A percentile compares a stretch with the other conserved stretches of the same genome.
These are phyloP conservation scores for Fusarium aywerte DNA, from an alignment of 2,329 filamentous ascomycete genomes.

Conservation along the genomic window DNA sequence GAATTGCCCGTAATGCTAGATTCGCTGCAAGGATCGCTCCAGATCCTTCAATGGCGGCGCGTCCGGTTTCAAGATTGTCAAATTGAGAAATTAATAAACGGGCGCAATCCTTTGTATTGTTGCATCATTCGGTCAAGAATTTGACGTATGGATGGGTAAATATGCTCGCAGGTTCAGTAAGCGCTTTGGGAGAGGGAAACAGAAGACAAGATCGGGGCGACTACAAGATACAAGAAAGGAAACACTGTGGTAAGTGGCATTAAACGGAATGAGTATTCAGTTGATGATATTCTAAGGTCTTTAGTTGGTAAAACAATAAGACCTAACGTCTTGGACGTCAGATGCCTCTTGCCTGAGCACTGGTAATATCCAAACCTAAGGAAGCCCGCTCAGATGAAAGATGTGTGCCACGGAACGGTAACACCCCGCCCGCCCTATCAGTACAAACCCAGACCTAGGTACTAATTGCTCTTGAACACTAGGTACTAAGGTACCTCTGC, in stretches of 20 bases:
- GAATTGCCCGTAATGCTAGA: constrained; percentile 10
- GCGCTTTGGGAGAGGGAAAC: not conserved
- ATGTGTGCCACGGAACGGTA: constrained; percentile 3
- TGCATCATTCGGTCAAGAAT: not conserved
- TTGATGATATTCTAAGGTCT: too few species aligned
- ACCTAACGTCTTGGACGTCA: constrained; percentile 25
- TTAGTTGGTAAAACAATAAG: not conserved
- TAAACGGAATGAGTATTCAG: not conserved
- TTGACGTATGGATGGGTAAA: constrained; percentile 10
- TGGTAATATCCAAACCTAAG: not conserved
- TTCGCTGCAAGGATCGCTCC: constrained; percentile 34
- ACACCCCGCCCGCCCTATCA: constrained; percentile 15
- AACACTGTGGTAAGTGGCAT: not conserved
- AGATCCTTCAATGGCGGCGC: constrained; percentile 12
- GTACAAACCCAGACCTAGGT: too few species aligned
- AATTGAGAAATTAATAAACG: not conserved
- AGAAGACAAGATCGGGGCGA: not conserved
- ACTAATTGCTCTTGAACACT: not conserved
- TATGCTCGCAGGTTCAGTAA: not conserved
- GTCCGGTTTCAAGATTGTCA: constrained; percentile 23
- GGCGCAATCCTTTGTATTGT: not conserved
- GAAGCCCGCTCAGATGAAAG: constrained; percentile 3
- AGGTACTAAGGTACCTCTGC: too few species aligned
- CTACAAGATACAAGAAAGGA: not conserved
- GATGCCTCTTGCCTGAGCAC: constrained; percentile 18